Base-by-base conservation (phyloP, 208 protist genomes). In the Leishmania lainsoni region DNA sequence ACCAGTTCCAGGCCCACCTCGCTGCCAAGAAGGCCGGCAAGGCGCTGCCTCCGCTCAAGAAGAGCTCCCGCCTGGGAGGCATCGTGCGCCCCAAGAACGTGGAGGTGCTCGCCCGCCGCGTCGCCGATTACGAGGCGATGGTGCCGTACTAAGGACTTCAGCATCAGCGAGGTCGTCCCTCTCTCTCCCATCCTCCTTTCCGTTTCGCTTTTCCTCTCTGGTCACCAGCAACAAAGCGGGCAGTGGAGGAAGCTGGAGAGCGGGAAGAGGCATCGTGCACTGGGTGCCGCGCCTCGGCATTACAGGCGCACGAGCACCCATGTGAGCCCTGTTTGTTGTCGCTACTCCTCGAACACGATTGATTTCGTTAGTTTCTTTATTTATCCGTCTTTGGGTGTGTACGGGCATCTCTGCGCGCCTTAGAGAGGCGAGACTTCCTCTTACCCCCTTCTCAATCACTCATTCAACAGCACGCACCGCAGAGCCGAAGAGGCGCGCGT, bases 51-150 rank as follows among this genome's bases (percentile, higher is more conserved):
- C 61, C 87, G 58, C 78, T 85, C 58, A 95, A 95, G 91, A 86
- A 86, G 83, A 97, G 92, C 89, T 86, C 80, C 78, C 93, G 93
- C 86, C 83, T 83, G 76, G 92, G 93, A 54, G 91, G 92, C 56
- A 63, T 97, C 42, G 93, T 97, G 69, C 84, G 87, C 76, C 79
- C 88, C 71, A 91, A 90, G 87, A 93, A 90, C 59, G 89, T 96
- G 22, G 92, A 95, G 94, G 82, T 91, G 35, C 90, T 97, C 71
- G 88, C 92, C 81, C 94, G 94, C 88, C 86, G 88, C 59, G 84
- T 86, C 32, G 90, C 90, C 20, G 94, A 97, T 88, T 97, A 97
- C 91, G 91, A 95, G 81, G 94, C 92, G 66, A 95, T 96, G 90
- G 86, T 96, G 82, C 91, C 94, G 63, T 94, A 94, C 89, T 94